Evolutionary conservation across 1,284 basidiomycete genomes (phyloP), one percentile per base, ranked within the genome.

Genomic region (Cryptococcus amylolentus): DNA sequence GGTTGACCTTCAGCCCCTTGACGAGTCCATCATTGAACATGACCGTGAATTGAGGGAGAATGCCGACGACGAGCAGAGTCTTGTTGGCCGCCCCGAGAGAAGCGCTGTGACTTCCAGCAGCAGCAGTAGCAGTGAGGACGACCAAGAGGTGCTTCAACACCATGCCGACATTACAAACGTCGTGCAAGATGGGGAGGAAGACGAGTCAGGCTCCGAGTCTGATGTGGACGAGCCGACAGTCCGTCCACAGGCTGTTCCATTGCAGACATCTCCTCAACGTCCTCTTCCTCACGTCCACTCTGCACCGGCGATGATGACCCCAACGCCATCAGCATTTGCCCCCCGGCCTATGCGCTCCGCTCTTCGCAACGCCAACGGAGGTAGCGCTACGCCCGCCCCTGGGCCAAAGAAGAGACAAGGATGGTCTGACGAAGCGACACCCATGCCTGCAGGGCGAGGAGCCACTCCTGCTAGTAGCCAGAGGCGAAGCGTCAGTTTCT

Each of bases 401-500:
- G 72, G 65, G 3, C 57, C 77, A 40, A 78, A 78, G 63, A 78
- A 77, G 58, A 64, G 69, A 7, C 61, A 73, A 0, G 67, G 66
- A 9, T 76, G 71, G 71, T 68, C 69, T 20, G 62, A 67, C 27
- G 68, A 71, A 42, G 54, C 70, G 18, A 76, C 73, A 2, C 61
- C 64, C 3, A 51, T 23, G 18, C 61, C 63, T 8, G 49, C 61
- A 2, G 58, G 52, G 12, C 31, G 56, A 20, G 59, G 56, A 14
- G 49, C 40, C 20, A 61, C 59, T 1, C 59, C 59, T 37, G 65
- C 58, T 28, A 57, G 57, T 35, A 68, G 66, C 41, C 58, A 57
- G 5, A 84, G 86, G 27, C 84, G 92, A 35, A 93, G 89, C 45
- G 93, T 97, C 52, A 93, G 90, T 73, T 97, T 97, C 77, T 94